Evolutionary conservation across 768 basidiomycete genomes (phyloP), one percentile per base, ranked within the genome.

Genomic region (Ramaria sp.): DNA sequence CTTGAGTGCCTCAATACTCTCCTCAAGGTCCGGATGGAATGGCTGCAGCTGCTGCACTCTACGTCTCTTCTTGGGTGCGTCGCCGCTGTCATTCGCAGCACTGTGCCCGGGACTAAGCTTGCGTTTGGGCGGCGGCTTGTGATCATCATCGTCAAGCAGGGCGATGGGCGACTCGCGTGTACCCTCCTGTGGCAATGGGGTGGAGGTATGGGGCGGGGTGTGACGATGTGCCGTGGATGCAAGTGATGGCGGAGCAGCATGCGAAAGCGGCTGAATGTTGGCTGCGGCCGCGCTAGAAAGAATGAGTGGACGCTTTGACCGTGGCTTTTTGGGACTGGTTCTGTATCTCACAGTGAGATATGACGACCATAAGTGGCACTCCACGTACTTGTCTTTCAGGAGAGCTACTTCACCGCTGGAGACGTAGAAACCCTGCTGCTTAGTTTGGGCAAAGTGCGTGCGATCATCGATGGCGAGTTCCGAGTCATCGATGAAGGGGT

Each of bases 401-500:
- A 97, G 68, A 3, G 91, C 91, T 13, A 97, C 87, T 64, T 90
- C 86, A 1, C 93, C 93, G 33, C 80, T 80, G 6, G 86, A 88
- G 10, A 97, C 93, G 65, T 93, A 95, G 74, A 94, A 96, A 0
- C 91, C 91, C 58, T 87, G 83, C 64, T 94, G 91, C 69, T 88
- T 91, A 4, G 94, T 95, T 68, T 91, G 84, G 4, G 88, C 91
- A 63, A 93, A 88, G 71, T 80, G 91, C 1, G 87, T 92, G 4
- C 95, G 84, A 66, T 94, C 84, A 72, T 98, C 94, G 47, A 94
- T 72, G 24, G 82, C 84, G 56, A 95, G 75, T 66, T 98, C 95
- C 1, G 91, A 91, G 71, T 99, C 96, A 75, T 99, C 96, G 66
- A 99, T 96, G 73, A 98, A 98, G 0, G 91, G 88, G 71, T 99